phyloP scores from a whole-genome alignment of 805 yeast genomes.

The Ogataea nakhonphanomensis region DNA sequence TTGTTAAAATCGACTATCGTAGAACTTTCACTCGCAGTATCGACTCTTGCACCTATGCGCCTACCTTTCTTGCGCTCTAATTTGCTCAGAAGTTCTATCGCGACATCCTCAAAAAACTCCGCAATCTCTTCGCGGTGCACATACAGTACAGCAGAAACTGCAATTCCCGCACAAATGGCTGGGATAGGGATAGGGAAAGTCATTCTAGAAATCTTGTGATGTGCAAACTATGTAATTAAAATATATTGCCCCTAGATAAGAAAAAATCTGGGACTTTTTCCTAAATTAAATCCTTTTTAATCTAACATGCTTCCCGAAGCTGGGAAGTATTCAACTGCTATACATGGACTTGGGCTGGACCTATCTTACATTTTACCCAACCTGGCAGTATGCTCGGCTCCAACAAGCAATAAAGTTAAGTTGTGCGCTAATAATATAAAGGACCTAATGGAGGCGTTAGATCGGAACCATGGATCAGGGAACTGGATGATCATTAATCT shows the following conservation, averaged over 20 bases:
- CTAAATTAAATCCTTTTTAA: conserved; percentile 3
- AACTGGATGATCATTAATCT: conserved; percentile 77
- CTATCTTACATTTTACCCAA: conserved; percentile 62
- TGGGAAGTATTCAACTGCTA: not conserved
- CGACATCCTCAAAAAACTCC: conserved; percentile 25
- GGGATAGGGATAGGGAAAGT: conserved; percentile 6
- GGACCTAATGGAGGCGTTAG: conserved; percentile 49
- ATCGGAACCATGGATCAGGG: conserved; percentile 39
- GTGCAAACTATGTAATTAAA: not conserved
- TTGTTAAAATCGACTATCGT: conserved; percentile 1
- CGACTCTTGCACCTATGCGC: conserved; percentile 6
- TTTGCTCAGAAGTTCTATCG: conserved; percentile 16
- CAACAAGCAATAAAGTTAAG: conserved; percentile 46
- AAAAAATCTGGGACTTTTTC: not conserved
- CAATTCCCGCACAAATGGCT: conserved; percentile 27
- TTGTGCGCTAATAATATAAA: conserved; percentile 51
- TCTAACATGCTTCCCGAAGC: conserved; percentile 3
- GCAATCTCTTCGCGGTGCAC: conserved; percentile 26
- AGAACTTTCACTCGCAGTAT: conserved; percentile 1
- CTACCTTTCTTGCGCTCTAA: conserved; percentile 13
- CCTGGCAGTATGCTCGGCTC: conserved; percentile 74
- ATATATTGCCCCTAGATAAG: conserved; percentile 5
- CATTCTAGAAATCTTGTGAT: conserved; percentile 2
- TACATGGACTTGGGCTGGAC: conserved; percentile 40
- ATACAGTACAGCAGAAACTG: conserved; percentile 23